A percentile compares a stretch with the other conserved stretches of the same genome.
Conservation (phyloP, 495 filamentous ascomycete genomes). For the Echria macrotheca region DNA sequence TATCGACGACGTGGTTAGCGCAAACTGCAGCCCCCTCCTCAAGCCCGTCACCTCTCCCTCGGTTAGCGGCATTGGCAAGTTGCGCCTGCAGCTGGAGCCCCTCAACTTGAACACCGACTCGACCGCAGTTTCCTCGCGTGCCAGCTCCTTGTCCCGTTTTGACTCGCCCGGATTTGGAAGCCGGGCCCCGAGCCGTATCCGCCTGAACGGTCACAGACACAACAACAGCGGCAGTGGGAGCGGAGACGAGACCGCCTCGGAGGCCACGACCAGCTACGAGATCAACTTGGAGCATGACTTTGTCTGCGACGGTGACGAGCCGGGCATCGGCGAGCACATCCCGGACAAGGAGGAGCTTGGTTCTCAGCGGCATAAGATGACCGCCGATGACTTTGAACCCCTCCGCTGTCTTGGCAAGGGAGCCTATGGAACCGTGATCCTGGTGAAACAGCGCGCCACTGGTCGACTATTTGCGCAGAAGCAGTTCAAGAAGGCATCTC, state of each 20-base stretch:
- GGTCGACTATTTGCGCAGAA: conserved; percentile 95
- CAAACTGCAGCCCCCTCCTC: conserved; percentile 55
- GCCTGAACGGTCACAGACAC: conserved; percentile 23
- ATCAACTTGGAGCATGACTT: conserved; percentile 86
- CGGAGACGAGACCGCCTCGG: conserved; percentile 38
- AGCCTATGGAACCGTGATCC: conserved; percentile 85
- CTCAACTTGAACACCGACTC: conserved; percentile 49
- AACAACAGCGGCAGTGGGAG: conserved; percentile 27
- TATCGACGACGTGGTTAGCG: conserved; percentile 51
- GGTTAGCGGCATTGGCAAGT: conserved; percentile 64
- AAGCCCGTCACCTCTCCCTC: conserved; percentile 52
- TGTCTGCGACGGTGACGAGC: conserved; percentile 62
- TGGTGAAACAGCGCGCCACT: conserved; percentile 82
- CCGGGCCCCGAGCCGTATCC: conserved; percentile 16
- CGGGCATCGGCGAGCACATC: conserved; percentile 13
- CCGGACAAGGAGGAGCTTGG: conserved; percentile 41
- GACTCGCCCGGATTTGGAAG: conserved; percentile 20
- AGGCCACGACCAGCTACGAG: conserved; percentile 66
- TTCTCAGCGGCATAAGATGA: conserved; percentile 67
- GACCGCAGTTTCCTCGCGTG: conserved; percentile 34
- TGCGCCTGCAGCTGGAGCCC: conserved; percentile 68
- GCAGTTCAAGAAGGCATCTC: conserved; percentile 92
- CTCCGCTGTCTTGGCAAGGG: conserved; percentile 96
- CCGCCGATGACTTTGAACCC: conserved; percentile 80
- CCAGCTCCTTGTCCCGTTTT: conserved; percentile 36